These are phyloP conservation scores for Cryphonectria parasitica DNA, from an alignment of 2,329 filamentous ascomycete species.

Conservation along the genomic window DNA sequence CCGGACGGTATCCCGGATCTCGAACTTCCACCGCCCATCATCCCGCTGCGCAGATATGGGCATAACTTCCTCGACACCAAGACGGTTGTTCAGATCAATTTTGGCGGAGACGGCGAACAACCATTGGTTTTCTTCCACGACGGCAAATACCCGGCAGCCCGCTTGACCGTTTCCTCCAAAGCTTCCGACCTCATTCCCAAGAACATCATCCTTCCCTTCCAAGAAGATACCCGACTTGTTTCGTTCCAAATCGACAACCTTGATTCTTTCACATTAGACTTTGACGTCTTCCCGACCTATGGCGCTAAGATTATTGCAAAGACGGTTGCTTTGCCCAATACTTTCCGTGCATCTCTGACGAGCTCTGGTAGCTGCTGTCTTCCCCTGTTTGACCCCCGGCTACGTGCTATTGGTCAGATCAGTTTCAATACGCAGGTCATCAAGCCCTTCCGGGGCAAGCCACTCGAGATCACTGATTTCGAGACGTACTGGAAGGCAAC, in stretches of 20 bases:
- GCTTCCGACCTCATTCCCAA: constrained; percentile 94
- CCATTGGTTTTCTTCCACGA: constrained; percentile 96
- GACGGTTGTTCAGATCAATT: constrained; percentile 90
- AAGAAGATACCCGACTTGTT: constrained; percentile 91
- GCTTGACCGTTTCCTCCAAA: constrained; percentile 95
- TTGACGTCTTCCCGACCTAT: constrained; percentile 97
- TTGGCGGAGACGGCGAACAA: constrained; percentile 74
- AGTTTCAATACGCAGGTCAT: constrained; percentile 95
- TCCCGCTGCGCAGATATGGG: constrained; percentile 89
- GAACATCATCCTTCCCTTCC: constrained; percentile 92
- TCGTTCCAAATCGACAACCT: constrained; percentile 96
- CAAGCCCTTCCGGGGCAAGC: constrained; percentile 90
- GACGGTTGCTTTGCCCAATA: constrained; percentile 85
- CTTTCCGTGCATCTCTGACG: constrained; percentile 76
- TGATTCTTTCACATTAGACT: constrained; percentile 91
- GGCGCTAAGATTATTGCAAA: constrained; percentile 97
- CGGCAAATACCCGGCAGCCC: constrained; percentile 92
- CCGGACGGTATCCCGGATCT: constrained; percentile 89
- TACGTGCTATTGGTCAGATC: constrained; percentile 90
- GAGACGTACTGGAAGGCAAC: constrained; percentile 99
- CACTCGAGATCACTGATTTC: constrained; percentile 95
- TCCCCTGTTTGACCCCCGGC: constrained; percentile 87
- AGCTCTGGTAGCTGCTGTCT: constrained; percentile 82
- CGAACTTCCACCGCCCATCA: constrained; percentile 92
- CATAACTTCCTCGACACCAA: constrained; percentile 99